A percentile compares a stretch with the other conserved stretches of the same genome.
Evolutionary conservation across 768 basidiomycete species (phyloP).

Genomic region (Boletus tylopilopsis): DNA sequence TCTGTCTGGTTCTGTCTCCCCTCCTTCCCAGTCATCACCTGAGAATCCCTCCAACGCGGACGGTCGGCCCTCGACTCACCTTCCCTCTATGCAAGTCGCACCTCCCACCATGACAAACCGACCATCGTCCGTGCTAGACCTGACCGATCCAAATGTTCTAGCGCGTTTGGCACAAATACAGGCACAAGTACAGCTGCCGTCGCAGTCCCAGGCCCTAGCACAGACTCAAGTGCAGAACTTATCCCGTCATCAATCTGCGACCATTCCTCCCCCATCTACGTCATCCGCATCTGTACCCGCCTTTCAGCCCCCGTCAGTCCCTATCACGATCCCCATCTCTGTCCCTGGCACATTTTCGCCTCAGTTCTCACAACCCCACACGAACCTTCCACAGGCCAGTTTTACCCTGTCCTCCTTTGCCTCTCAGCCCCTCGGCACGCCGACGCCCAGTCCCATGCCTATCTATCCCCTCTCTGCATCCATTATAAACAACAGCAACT

Average conservation of each 20-base stretch:
- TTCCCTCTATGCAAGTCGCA: not conserved
- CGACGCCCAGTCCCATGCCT: not conserved
- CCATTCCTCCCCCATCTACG: not conserved
- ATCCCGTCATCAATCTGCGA: slow-evolving; percentile 3
- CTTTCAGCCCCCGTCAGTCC: not conserved
- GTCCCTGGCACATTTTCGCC: not conserved
- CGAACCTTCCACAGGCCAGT: slow-evolving; percentile 12
- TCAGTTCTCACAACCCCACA: not conserved
- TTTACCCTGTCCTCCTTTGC: not conserved
- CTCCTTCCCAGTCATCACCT: slow-evolving; percentile 2
- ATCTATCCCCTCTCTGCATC: slow-evolving; percentile 1
- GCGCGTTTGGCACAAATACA: slow-evolving; percentile 26
- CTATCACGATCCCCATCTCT: not conserved
- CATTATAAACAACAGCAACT: not conserved
- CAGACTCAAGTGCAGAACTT: not conserved
- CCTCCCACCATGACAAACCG: not conserved
- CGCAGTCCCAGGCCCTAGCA: not conserved
- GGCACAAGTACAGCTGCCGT: slow-evolving; percentile 12
- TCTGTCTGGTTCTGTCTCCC: not conserved
- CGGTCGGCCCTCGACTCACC: not conserved
- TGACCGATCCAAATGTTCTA: slow-evolving; percentile 22
- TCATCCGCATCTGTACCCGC: not conserved
- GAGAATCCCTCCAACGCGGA: slow-evolving; percentile 5
- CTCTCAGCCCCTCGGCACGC: not conserved
- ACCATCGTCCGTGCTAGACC: slow-evolving; percentile 13